A percentile compares a stretch with the other conserved stretches of the same genome.
These are phyloP conservation scores for Talaromyces sp. DNA, from an alignment of 2,329 filamentous ascomycete genomes.

Conservation along the genomic window DNA sequence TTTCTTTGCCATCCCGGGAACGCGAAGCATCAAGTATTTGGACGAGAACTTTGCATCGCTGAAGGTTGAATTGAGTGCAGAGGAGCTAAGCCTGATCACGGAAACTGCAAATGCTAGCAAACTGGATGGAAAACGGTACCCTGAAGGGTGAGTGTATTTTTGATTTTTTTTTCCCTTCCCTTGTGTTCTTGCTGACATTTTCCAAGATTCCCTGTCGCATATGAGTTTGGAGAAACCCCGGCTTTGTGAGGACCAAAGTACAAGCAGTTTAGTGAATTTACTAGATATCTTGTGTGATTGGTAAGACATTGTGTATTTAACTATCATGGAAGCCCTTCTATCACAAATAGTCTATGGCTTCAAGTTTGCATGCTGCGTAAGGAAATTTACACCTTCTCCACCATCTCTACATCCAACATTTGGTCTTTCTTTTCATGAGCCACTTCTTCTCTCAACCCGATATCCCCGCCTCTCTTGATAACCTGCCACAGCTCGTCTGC, in stretches of 20 bases:
- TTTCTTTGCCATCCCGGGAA: conserved; percentile 7
- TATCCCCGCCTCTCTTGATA: conserved; percentile 4
- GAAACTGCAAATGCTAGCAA: not conserved
- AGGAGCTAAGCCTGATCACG: not conserved
- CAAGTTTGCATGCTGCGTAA: not conserved
- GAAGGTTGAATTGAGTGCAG: not conserved
- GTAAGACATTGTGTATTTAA: not conserved
- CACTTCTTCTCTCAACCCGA: not conserved
- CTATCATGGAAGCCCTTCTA: not conserved
- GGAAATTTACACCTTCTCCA: not conserved
- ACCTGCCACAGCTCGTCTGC: conserved; percentile 4
- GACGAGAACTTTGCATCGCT: conserved; percentile 6
- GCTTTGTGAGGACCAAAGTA: not conserved
- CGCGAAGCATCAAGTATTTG: conserved; percentile 9
- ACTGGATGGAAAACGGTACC: conserved; percentile 6
- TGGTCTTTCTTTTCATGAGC: not conserved
- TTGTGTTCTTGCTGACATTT: not conserved
- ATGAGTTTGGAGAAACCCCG: conserved; percentile 10
- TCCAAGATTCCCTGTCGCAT: conserved; percentile 1
- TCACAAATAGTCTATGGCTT: not conserved
- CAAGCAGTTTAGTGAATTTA: not conserved
- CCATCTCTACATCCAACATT: not conserved
- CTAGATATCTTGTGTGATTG: not conserved
- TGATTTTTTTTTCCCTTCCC: not conserved
- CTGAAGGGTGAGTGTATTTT: not conserved